Evolutionary conservation across 2,329 filamentous ascomycete species (phyloP).

Genomic region (Fusarium buxicola): DNA sequence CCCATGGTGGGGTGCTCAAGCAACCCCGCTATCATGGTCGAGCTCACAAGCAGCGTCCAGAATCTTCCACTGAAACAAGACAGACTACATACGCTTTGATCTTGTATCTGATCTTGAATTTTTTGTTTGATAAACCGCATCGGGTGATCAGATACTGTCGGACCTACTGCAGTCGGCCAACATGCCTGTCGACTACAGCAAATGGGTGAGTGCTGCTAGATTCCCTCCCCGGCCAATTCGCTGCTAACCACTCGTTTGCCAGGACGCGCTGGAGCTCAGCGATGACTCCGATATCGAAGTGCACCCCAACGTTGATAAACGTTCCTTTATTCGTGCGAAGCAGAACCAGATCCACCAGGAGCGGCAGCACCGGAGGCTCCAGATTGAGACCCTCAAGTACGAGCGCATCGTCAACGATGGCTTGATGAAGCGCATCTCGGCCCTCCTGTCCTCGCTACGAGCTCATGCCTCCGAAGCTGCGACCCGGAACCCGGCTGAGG

Average conservation of each 20-base stretch:
- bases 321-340: constrained; percentile 97
- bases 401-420: constrained; percentile 94
- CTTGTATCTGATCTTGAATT: not conserved
- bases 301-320: constrained; percentile 98
- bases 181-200: constrained; percentile 72
- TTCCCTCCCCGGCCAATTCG: not conserved
- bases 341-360: constrained; percentile 97
- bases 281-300: constrained; percentile 99
- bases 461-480: constrained; percentile 77
- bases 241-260: constrained; percentile 23
- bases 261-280: constrained; percentile 94
- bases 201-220: constrained; percentile 66
- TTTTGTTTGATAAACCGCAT: not conserved
- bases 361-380: constrained; percentile 83
- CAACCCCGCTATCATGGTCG: constrained; percentile 44
- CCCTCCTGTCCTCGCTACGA: constrained; percentile 79
- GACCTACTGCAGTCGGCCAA: constrained; percentile 13
- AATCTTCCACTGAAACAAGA: constrained; percentile 41
- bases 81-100: not conserved
- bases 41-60: constrained; percentile 40
- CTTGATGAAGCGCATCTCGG: constrained; percentile 84
- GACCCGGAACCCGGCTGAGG: constrained; percentile 76
- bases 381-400: constrained; percentile 93
- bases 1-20: constrained; percentile 39
- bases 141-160: not conserved